A percentile compares a stretch with the other conserved stretches of the same genome.
phyloP scores from a whole-genome alignment of 306 rosid genomes.

The Oxytropis ochrocephala region DNA sequence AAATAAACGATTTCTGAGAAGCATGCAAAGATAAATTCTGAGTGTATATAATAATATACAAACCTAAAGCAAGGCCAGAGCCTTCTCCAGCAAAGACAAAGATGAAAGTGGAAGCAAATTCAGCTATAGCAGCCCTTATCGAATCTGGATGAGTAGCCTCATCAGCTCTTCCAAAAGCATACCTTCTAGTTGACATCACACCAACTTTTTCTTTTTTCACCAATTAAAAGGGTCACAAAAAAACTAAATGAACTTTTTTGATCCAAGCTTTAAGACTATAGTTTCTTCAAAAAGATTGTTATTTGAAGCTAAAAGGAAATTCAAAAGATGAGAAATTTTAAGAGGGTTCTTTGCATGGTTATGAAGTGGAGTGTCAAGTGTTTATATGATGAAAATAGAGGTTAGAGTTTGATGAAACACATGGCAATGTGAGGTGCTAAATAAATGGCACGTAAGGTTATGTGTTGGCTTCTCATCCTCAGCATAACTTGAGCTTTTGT shows the following conservation, averaged over 20 bases:
- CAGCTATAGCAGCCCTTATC: conserved; percentile 82
- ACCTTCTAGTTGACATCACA: conserved; percentile 63
- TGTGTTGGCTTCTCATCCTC: conserved; percentile 21
- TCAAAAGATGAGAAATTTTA: neutral
- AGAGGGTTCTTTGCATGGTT: conserved; percentile 46
- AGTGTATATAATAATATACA: neutral
- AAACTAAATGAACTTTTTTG: neutral
- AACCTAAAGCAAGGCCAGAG: conserved; percentile 81
- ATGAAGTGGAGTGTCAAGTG: conserved; percentile 40
- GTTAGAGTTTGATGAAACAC: conserved; percentile 37
- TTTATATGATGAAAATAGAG: conserved; percentile 32
- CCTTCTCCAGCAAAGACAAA: conserved; percentile 97
- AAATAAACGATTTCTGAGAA: neutral
- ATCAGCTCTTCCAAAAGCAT: conserved; percentile 72
- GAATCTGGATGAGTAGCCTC: conserved; percentile 95
- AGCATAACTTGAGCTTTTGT: neutral
- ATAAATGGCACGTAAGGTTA: conserved; percentile 38
- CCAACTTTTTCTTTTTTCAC: neutral
- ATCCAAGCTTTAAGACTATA: neutral
- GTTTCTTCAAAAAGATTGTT: neutral
- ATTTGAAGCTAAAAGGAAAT: neutral
- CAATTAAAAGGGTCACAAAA: neutral
- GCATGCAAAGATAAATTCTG: neutral
- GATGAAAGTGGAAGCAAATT: conserved; percentile 73
- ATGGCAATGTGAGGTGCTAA: conserved; percentile 26